phyloP scores from a whole-genome alignment of 1,284 basidiomycete species.

The Spongiforma sp. region DNA sequence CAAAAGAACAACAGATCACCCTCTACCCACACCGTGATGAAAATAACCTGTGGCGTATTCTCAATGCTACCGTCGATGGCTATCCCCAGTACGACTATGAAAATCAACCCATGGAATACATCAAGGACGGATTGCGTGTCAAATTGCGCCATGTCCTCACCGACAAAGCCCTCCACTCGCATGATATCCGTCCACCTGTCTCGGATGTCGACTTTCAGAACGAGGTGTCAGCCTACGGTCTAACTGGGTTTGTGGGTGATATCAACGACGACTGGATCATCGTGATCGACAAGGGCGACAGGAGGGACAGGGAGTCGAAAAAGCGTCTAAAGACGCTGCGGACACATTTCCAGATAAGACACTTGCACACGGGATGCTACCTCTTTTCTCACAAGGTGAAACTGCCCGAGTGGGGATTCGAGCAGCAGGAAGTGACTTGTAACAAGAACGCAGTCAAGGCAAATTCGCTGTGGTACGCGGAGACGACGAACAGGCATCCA shows the following conservation, averaged over 20 bases:
- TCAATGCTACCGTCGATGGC: slow-evolving; percentile 66
- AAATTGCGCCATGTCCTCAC: slow-evolving; percentile 86
- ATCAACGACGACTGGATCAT: slow-evolving; percentile 96
- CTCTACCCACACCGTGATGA: slow-evolving; percentile 95
- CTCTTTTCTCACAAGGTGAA: slow-evolving; percentile 98
- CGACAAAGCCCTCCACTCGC: slow-evolving; percentile 91
- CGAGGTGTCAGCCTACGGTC: slow-evolving; percentile 96
- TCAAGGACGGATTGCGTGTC: slow-evolving; percentile 76
- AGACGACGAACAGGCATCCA: slow-evolving; percentile 79
- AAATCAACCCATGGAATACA: slow-evolving; percentile 61
- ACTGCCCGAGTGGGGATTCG: slow-evolving; percentile 96
- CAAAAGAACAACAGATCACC: slow-evolving; percentile 99
- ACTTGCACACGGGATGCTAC: slow-evolving; percentile 92
- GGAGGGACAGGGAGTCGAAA: slow-evolving; percentile 66
- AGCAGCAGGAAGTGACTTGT: slow-evolving; percentile 98
- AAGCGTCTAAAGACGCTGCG: slow-evolving; percentile 82
- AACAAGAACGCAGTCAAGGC: slow-evolving; percentile 93
- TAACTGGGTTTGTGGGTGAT: slow-evolving; percentile 85
- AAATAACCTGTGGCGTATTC: slow-evolving; percentile 91
- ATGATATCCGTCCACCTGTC: slow-evolving; percentile 94
- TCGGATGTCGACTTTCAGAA: slow-evolving; percentile 99
- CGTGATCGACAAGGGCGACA: slow-evolving; percentile 81
- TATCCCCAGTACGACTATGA: slow-evolving; percentile 62
- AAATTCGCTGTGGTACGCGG: slow-evolving; percentile 96
- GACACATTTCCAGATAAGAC: slow-evolving; percentile 86